These are phyloP conservation scores for Biscogniauxia marginata DNA, from an alignment of 2,329 filamentous ascomycete genomes.

Conservation along the genomic window DNA sequence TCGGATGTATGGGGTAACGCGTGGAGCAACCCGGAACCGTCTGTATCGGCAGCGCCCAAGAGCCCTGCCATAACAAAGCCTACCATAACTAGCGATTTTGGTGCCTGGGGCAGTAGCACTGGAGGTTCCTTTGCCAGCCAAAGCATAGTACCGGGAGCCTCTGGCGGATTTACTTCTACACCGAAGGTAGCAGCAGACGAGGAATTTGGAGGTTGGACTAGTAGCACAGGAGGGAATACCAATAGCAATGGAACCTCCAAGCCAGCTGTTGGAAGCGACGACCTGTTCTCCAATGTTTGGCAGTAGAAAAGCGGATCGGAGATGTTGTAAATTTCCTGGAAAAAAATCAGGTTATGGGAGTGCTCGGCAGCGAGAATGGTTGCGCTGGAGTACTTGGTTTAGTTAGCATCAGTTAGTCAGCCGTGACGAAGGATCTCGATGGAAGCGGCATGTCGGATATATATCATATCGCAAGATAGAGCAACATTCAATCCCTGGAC, in stretches of 20 bases:
- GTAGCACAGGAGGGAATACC: slow-evolving; percentile 53
- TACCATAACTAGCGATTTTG: slow-evolving; percentile 55
- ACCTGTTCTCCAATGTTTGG: slow-evolving; percentile 97
- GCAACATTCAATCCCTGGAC: background rate
- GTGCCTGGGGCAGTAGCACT: slow-evolving; percentile 48
- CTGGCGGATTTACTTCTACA: slow-evolving; percentile 62
- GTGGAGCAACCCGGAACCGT: slow-evolving; percentile 67
- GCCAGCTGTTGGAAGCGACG: slow-evolving; percentile 68
- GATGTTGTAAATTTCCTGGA: background rate
- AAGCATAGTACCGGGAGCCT: slow-evolving; percentile 60
- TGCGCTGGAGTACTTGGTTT: background rate
- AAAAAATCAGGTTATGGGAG: background rate
- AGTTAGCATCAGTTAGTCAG: background rate
- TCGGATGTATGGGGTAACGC: slow-evolving; percentile 88
- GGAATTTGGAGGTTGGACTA: slow-evolving; percentile 95
- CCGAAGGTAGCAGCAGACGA: slow-evolving; percentile 83
- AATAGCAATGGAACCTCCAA: slow-evolving; percentile 46
- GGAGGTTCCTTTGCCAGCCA: slow-evolving; percentile 53
- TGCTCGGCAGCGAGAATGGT: background rate
- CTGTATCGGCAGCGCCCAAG: slow-evolving; percentile 53
- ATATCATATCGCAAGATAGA: background rate
- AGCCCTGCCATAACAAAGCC: slow-evolving; percentile 48
- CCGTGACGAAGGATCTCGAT: background rate
- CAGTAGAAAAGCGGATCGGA: slow-evolving; percentile 47
- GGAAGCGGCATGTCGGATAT: background rate